Evolutionary conservation across 169 alveolate species (phyloP).

Genomic region (Babesia caballi): DNA sequence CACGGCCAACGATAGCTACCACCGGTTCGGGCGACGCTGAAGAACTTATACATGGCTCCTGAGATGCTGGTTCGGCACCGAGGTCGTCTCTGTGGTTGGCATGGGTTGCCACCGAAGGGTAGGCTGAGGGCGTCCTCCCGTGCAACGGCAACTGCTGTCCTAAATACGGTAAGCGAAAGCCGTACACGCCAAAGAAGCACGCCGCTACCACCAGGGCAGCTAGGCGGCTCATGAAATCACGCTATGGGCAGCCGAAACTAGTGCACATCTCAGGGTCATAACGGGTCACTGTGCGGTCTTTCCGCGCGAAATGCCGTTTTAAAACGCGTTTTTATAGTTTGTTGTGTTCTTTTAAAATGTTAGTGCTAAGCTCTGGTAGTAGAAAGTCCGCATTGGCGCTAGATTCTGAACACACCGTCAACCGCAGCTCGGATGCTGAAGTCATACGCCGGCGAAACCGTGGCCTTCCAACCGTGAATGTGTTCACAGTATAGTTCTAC

Average conservation of each 20-base stretch:
- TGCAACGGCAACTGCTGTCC: neutral
- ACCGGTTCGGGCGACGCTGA: neutral
- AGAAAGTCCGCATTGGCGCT: too few species aligned
- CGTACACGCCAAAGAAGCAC: neutral
- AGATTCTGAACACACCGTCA: too few species aligned
- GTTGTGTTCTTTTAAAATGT: too few species aligned
- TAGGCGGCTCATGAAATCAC: constrained; percentile 7
- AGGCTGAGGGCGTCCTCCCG: neutral
- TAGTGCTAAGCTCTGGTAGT: too few species aligned
- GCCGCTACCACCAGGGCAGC: neutral
- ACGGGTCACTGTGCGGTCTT: too few species aligned
- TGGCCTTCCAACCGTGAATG: too few species aligned
- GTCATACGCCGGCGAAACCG: too few species aligned
- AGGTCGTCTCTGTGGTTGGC: neutral
- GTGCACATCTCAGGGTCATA: too few species aligned
- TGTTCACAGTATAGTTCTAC: too few species aligned
- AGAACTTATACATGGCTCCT: neutral
- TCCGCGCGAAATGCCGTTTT: too few species aligned
- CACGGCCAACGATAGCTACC: constrained; percentile 74
- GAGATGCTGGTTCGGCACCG: neutral
- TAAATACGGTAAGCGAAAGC: neutral
- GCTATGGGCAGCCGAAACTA: neutral
- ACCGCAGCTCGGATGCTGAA: too few species aligned
- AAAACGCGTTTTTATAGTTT: too few species aligned
- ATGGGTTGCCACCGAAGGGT: neutral